Conservation (phyloP, 371 early-diverging fungal genomes). For the Mycotypha africana region DNA sequence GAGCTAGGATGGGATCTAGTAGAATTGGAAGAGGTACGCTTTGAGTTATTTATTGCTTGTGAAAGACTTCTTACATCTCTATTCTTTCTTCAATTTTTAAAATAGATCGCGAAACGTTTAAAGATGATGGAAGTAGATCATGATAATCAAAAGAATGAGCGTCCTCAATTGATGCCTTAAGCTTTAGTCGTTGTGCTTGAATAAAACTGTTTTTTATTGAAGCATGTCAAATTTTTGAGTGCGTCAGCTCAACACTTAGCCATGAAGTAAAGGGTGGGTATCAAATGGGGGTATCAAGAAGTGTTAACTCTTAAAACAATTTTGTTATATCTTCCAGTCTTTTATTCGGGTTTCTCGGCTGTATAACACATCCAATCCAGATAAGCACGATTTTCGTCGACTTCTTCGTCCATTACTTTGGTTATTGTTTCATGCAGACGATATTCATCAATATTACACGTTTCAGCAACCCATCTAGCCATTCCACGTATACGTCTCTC, state of each 20-base stretch:
- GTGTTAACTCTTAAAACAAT: no score
- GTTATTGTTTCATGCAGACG: not conserved
- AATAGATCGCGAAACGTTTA: not conserved
- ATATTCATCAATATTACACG: conserved; percentile 1
- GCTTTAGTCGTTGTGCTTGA: no score
- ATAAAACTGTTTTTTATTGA: no score
- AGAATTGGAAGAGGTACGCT: conserved; percentile 59
- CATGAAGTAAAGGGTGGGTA: no score
- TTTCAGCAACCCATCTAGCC: conserved; percentile 12
- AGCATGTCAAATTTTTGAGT: no score
- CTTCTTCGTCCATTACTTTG: conserved; percentile 8
- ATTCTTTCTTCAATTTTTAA: not conserved
- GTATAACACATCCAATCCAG: conserved; percentile 9
- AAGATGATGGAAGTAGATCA: not conserved
- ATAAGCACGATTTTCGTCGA: not conserved
- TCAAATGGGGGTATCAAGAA: no score
- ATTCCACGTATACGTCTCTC: conserved; percentile 10
- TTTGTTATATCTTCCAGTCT: no score
- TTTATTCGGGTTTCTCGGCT: conserved; percentile 4
- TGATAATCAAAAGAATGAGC: not conserved
- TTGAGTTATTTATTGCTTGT: no score
- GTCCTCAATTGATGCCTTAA: not conserved
- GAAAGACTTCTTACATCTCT: no score
- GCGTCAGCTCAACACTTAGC: no score
- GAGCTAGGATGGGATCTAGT: conserved; percentile 73